These are phyloP conservation scores for Syzygium malaccense DNA, from an alignment of 441 rosid genomes.

Conservation along the genomic window DNA sequence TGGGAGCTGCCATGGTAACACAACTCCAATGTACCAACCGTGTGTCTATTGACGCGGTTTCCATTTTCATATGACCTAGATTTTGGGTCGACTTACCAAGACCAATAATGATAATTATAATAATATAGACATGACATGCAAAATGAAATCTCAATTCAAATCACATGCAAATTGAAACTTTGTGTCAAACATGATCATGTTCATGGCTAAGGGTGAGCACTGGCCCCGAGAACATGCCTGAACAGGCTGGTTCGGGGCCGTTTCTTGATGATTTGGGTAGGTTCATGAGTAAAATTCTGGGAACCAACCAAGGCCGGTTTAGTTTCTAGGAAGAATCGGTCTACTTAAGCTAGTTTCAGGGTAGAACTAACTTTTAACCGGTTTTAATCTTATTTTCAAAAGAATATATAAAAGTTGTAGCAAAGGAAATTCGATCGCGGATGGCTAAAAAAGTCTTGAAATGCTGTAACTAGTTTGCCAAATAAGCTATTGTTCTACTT, in stretches of 20 bases:
- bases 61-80: not conserved
- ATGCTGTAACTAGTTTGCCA: not conserved
- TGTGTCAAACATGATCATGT: not conserved
- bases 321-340: not conserved
- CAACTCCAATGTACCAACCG: not conserved
- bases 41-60: not conserved
- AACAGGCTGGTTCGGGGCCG: not conserved
- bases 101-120: not conserved
- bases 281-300: not conserved
- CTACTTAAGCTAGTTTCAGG: not conserved
- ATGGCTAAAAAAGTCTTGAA: not conserved
- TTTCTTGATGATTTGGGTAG: not conserved
- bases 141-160: not conserved
- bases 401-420: not conserved
- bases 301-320: not conserved
- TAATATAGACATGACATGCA: not conserved
- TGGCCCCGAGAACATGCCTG: no score
- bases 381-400: not conserved
- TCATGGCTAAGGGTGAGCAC: not conserved
- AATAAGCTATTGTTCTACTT: not conserved
- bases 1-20: not conserved
- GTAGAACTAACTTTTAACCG: not conserved
- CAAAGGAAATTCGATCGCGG: not conserved
- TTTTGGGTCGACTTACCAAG: not conserved
- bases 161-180: not conserved